Evolutionary conservation across 164 flowering plant genomes (phyloP).

Genomic region (Taxillus chinensis): DNA sequence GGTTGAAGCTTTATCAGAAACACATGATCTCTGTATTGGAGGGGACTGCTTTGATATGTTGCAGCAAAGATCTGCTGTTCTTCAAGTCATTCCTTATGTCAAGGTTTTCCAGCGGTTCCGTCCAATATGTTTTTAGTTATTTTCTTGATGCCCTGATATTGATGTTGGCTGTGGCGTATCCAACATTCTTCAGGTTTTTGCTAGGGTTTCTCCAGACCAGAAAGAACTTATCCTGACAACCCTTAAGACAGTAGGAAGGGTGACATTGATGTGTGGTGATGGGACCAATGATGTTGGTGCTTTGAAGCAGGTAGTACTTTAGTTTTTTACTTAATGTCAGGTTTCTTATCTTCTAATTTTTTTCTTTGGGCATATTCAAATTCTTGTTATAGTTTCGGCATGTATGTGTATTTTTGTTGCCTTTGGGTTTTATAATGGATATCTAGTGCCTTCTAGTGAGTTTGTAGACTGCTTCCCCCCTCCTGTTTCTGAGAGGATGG

Average conservation of each 20-base stretch:
- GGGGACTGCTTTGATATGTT: conserved; percentile 93
- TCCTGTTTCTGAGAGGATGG: too few species aligned
- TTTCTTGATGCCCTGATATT: conserved; percentile 3
- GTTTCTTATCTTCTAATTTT: too few species aligned
- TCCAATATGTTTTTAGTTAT: not conserved
- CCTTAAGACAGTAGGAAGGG: conserved; percentile 80
- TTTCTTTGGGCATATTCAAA: too few species aligned
- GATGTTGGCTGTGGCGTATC: not conserved
- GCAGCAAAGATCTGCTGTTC: conserved; percentile 57
- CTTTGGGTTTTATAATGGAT: too few species aligned
- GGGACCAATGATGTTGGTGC: conserved; percentile 99
- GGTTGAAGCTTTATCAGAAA: conserved; percentile 58
- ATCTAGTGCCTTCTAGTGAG: too few species aligned
- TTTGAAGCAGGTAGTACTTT: conserved; percentile 67
- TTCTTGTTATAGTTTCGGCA: too few species aligned
- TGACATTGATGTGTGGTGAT: conserved; percentile 97
- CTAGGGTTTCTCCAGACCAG: conserved; percentile 97
- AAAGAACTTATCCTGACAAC: conserved; percentile 94
- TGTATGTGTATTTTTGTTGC: too few species aligned
- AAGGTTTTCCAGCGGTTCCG: conserved; percentile 38
- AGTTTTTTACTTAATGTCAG: not conserved
- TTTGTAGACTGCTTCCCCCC: too few species aligned
- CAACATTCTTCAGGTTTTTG: conserved; percentile 59
- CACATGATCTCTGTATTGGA: conserved; percentile 85
- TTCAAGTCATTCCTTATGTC: conserved; percentile 72